These are phyloP conservation scores for Hyphopichia burtonii DNA, from an alignment of 1,139 yeast genomes.

Conservation along the genomic window DNA sequence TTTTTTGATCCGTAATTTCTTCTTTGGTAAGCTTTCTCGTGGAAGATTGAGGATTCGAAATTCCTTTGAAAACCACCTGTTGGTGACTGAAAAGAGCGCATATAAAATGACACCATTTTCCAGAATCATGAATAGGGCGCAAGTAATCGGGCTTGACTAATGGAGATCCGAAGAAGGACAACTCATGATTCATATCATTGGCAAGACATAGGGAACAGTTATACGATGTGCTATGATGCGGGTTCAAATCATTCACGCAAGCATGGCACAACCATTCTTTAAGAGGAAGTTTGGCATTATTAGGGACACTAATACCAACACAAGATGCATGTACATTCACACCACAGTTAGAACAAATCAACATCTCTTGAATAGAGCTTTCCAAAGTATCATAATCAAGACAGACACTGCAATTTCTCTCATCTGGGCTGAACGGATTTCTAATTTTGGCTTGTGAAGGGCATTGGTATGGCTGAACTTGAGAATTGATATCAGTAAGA, in stretches of 20 bases:
- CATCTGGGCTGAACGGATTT: constrained; percentile 22
- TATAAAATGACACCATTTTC: constrained; percentile 78
- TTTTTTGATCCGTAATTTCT: constrained; percentile 7
- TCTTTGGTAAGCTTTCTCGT: constrained; percentile 7
- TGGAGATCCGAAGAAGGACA: constrained; percentile 40
- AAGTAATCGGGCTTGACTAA: constrained; percentile 60
- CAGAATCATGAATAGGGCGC: constrained; percentile 61
- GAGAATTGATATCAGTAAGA: constrained; percentile 21
- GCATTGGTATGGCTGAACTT: constrained; percentile 18
- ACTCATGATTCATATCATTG: constrained; percentile 47
- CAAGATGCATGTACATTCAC: constrained; percentile 70
- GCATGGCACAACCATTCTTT: constrained; percentile 79
- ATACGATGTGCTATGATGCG: constrained; percentile 57
- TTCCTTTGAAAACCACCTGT: constrained; percentile 18
- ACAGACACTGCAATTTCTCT: constrained; percentile 58
- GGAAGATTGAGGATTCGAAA: neutral
- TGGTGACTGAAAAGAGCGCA: constrained; percentile 61
- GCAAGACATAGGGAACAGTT: constrained; percentile 68
- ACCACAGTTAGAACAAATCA: constrained; percentile 70
- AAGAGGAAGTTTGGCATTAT: constrained; percentile 20
- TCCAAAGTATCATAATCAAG: constrained; percentile 33
- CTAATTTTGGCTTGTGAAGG: constrained; percentile 19
- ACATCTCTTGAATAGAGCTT: constrained; percentile 25
- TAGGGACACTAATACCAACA: constrained; percentile 51
- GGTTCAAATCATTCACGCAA: constrained; percentile 70